Percentiles rank a stretch among this genome's conserved stretches.
Conservation (phyloP, 306 rosid genomes). For the Gynostemma pentaphyllum region DNA sequence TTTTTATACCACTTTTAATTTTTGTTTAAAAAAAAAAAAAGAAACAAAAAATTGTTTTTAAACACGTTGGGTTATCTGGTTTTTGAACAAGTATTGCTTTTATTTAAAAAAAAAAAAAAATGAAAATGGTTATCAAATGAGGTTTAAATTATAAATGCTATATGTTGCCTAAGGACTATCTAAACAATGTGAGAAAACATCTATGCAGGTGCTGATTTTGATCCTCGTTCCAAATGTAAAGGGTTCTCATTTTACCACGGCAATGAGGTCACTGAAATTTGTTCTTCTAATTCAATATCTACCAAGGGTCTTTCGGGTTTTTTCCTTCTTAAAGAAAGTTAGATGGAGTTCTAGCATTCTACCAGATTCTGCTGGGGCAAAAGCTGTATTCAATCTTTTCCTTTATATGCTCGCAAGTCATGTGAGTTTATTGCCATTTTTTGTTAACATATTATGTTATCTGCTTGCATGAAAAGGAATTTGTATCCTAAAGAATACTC, state of each 20-base stretch:
- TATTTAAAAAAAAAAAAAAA: too few species aligned
- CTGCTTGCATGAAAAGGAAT: not conserved
- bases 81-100: too few species aligned
- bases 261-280: constrained; percentile 3
- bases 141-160: not conserved
- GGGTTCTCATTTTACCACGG: not conserved
- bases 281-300: constrained; percentile 14
- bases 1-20: too few species aligned
- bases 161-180: not conserved
- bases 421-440: constrained; percentile 1
- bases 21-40: too few species aligned
- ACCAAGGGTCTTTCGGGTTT: constrained; percentile 18
- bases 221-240: not conserved
- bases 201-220: constrained; percentile 14
- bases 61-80: too few species aligned
- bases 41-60: too few species aligned
- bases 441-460: not conserved
- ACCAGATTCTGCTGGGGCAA: constrained; percentile 6
- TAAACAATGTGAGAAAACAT: not conserved
- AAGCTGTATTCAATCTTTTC: constrained; percentile 13
- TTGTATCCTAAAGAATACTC: too few species aligned
- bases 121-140: too few species aligned
- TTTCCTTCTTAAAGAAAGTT: constrained; percentile 1
- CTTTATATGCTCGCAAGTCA: constrained; percentile 17
- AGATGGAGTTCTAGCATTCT: constrained; percentile 8